A percentile compares a stretch with the other conserved stretches of the same genome.
These are phyloP conservation scores for Ogataea dorogensis DNA, from an alignment of 805 yeast genomes.

Conservation along the genomic window DNA sequence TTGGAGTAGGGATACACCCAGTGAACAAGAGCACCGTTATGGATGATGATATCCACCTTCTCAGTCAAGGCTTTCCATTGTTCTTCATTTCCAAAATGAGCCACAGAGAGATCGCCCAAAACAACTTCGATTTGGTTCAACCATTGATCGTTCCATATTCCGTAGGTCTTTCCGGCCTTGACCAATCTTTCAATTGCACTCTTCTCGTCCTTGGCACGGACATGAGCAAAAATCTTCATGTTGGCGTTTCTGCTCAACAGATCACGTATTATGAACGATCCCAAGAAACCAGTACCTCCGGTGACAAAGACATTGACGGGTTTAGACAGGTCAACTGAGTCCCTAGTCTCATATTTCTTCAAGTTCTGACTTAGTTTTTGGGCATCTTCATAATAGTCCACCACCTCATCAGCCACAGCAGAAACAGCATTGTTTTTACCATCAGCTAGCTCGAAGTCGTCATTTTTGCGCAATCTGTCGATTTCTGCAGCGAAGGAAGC, in stretches of 20 bases:
- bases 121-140: conserved; percentile 62
- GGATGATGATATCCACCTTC: conserved; percentile 77
- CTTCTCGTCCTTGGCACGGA: conserved; percentile 69
- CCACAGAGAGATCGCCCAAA: conserved; percentile 73
- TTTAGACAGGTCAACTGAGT: conserved; percentile 20
- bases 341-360: conserved; percentile 46
- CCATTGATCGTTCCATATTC: conserved; percentile 70
- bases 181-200: conserved; percentile 76
- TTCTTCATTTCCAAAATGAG: conserved; percentile 63
- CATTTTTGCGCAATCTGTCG: conserved; percentile 52
- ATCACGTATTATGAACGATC: conserved; percentile 82
- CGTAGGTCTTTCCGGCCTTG: conserved; percentile 77
- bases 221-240: conserved; percentile 80
- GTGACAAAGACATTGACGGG: conserved; percentile 68
- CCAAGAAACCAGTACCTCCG: conserved; percentile 96
- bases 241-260: conserved; percentile 56
- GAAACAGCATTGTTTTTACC: conserved; percentile 33
- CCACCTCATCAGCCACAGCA: conserved; percentile 26
- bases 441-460: conserved; percentile 43
- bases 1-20: conserved; percentile 97
- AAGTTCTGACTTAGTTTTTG: conserved; percentile 44
- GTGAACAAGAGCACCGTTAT: conserved; percentile 97
- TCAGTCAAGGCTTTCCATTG: conserved; percentile 60
- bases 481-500: conserved; percentile 74
- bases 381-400: conserved; percentile 76